A percentile compares a stretch with the other conserved stretches of the same genome.
phyloP scores from a whole-genome alignment of 352 stramenopile species.

The Phytophthora colocasiae region DNA sequence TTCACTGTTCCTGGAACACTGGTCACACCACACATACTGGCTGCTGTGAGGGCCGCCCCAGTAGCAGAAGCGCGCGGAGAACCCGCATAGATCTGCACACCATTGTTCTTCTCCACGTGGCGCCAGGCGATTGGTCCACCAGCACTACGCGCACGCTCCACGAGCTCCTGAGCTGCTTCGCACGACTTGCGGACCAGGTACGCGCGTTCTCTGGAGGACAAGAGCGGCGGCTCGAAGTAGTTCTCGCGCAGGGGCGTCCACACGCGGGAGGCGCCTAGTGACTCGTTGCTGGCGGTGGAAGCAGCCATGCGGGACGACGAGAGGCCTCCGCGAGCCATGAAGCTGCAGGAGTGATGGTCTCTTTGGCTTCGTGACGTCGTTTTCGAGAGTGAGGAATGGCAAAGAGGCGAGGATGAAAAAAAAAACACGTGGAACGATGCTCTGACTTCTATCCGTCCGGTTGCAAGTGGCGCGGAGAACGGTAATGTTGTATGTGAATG shows the following conservation, averaged over 20 bases:
- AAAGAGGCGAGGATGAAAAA: not conserved
- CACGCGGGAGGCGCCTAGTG: conserved; percentile 17
- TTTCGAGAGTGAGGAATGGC: conserved; percentile 29
- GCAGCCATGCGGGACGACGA: conserved; percentile 31
- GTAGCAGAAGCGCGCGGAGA: conserved; percentile 43
- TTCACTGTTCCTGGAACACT: conserved; percentile 72
- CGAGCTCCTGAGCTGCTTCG: conserved; percentile 80
- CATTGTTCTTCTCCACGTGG: conserved; percentile 78
- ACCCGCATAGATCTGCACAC: conserved; percentile 80
- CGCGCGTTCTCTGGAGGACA: conserved; percentile 68
- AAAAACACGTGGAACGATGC: conserved; percentile 4
- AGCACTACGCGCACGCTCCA: conserved; percentile 68
- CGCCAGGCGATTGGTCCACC: conserved; percentile 77
- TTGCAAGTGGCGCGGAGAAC: conserved; percentile 5
- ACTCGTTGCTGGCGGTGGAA: conserved; percentile 12
- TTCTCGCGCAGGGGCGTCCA: conserved; percentile 83
- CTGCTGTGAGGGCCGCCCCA: conserved; percentile 31
- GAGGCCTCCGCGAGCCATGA: conserved; percentile 25
- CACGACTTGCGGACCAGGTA: conserved; percentile 87
- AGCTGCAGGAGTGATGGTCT: conserved; percentile 15
- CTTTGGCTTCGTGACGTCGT: conserved; percentile 26
- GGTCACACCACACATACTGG: conserved; percentile 84
- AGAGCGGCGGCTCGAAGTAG: conserved; percentile 75
- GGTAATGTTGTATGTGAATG: conserved; percentile 3
- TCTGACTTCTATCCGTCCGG: conserved; percentile 28